A percentile compares a stretch with the other conserved stretches of the same genome.
These are phyloP conservation scores for Brassica nigra DNA, from an alignment of 345 rosid species.

Conservation along the genomic window DNA sequence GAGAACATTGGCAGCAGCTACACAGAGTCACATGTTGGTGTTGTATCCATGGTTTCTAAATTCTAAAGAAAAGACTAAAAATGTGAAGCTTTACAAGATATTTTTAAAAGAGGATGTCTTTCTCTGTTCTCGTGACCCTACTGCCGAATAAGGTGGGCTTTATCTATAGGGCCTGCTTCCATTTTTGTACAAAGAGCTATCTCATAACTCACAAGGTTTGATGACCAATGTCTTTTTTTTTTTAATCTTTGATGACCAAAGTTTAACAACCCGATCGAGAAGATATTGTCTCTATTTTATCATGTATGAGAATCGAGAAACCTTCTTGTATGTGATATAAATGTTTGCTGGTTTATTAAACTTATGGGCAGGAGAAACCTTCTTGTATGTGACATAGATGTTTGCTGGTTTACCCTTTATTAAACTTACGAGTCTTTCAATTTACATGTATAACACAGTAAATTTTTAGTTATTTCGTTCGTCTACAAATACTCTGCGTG, in stretches of 20 bases:
- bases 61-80: not conserved
- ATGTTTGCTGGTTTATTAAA: not conserved
- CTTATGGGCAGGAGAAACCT: not conserved
- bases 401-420: no score
- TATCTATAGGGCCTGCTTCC: slow-evolving; percentile 7
- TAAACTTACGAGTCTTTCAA: no score
- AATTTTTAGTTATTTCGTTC: not conserved
- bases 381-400: no score
- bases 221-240: no score
- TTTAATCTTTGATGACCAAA: not conserved
- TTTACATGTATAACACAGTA: no score
- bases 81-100: not conserved
- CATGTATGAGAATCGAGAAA: not conserved
- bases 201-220: not conserved
- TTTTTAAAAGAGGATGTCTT: not conserved
- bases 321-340: not conserved
- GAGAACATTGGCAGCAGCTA: slow-evolving; percentile 45
- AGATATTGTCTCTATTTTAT: not conserved
- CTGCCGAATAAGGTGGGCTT: slow-evolving; percentile 2
- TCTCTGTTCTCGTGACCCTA: slow-evolving; percentile 6
- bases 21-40: slow-evolving; percentile 25
- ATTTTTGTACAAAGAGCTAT: no score
- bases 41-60: not conserved
- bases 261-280: not conserved
- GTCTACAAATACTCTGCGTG: not conserved